Evolutionary conservation across 225 moss, liverwort and hornwort genomes (phyloP).

Genomic region (Sphagnum tenellum): DNA sequence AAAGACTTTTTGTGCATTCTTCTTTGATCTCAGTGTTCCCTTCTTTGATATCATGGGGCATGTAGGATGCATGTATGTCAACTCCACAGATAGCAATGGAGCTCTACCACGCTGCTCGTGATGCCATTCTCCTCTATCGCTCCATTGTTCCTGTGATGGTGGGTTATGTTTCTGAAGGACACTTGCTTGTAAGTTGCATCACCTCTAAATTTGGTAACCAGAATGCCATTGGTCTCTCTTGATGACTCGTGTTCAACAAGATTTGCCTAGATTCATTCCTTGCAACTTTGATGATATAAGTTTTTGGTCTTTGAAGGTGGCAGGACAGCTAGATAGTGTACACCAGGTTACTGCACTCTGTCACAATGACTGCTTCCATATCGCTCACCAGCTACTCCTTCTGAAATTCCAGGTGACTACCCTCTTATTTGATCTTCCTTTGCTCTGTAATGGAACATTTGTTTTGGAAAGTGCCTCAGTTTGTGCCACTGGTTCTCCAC

Average conservation of each 20-base stretch:
- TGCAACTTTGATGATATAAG: no score
- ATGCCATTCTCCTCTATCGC: constrained; percentile 62
- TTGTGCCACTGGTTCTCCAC: not conserved
- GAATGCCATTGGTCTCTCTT: no score
- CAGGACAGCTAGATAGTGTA: constrained; percentile 44
- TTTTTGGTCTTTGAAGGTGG: constrained; percentile 32
- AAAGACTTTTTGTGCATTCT: no score
- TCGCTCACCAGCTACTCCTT: constrained; percentile 69
- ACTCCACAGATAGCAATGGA: constrained; percentile 71
- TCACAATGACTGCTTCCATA: constrained; percentile 80
- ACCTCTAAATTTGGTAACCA: no score
- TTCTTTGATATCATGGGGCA: not conserved
- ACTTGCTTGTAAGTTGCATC: no score
- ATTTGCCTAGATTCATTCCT: no score
- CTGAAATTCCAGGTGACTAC: constrained; percentile 65
- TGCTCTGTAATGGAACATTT: not conserved
- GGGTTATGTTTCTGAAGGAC: no score
- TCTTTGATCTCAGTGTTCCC: no score
- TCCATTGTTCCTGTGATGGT: constrained; percentile 87
- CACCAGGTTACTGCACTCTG: constrained; percentile 68
- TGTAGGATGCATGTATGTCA: constrained; percentile 85
- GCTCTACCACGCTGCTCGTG: constrained; percentile 80
- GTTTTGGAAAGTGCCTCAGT: not conserved
- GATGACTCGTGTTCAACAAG: no score
- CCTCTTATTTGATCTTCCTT: constrained; percentile 5